Conservation (phyloP, 768 basidiomycete species). For the Gyrodon lividus region DNA sequence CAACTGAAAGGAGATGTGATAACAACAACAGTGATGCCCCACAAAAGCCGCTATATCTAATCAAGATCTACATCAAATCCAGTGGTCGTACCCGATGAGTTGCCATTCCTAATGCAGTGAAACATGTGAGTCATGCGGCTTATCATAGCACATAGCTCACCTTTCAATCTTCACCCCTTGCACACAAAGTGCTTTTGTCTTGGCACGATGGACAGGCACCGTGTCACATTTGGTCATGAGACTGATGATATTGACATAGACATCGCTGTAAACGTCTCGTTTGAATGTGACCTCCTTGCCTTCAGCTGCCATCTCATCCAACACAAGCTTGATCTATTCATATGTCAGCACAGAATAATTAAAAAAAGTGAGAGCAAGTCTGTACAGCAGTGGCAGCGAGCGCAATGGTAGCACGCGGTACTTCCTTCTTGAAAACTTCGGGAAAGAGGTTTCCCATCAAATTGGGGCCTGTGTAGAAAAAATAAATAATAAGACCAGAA, state of each 20-base stretch:
- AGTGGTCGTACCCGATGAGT: no score
- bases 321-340: constrained; percentile 1
- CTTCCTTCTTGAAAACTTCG: constrained; percentile 6
- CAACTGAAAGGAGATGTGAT: no score
- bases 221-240: constrained; percentile 6
- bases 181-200: background rate
- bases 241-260: constrained; percentile 2
- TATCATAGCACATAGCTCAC: background rate
- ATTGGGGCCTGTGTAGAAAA: constrained; percentile 5
- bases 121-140: background rate
- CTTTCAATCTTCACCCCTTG: background rate
- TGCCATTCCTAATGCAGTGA: no score
- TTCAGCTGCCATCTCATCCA: background rate
- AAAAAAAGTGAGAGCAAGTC: background rate
- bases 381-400: constrained; percentile 1
- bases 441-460: background rate
- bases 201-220: background rate
- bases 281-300: constrained; percentile 10
- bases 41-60: background rate
- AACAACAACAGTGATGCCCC: background rate
- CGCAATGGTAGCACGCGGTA: background rate
- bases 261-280: background rate
- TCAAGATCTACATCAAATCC: background rate
- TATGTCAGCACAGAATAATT: background rate
- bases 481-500: constrained; percentile 5